Evolutionary conservation across 345 rosid genomes (phyloP).

Genomic region (Linum tenue): DNA sequence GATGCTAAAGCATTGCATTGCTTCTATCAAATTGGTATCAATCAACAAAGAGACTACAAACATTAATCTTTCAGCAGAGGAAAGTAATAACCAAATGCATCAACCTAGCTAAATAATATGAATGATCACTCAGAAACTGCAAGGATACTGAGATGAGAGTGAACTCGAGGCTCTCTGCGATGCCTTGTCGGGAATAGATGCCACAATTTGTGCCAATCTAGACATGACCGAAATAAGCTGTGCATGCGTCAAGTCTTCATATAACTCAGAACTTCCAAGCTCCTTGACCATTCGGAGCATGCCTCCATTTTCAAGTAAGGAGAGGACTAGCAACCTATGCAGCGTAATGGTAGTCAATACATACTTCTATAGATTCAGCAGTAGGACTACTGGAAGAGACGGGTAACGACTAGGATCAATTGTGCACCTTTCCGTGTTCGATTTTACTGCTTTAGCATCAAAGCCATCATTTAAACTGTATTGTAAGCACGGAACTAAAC

Average conservation of each 20-base stretch:
- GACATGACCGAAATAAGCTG: constrained; percentile 35
- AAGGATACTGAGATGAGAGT: constrained; percentile 94
- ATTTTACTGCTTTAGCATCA: constrained; percentile 38
- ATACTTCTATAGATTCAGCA: not conserved
- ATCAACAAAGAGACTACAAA: not conserved
- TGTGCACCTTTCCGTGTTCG: constrained; percentile 64
- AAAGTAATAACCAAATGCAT: not conserved
- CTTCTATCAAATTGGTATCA: not conserved
- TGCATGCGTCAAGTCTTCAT: constrained; percentile 22
- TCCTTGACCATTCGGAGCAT: constrained; percentile 52
- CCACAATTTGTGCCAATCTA: constrained; percentile 60
- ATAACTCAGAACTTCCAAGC: constrained; percentile 25
- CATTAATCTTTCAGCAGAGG: not conserved
- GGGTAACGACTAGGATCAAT: not conserved
- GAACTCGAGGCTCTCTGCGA: constrained; percentile 42
- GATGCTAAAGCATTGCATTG: not conserved
- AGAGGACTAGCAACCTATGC: constrained; percentile 66
- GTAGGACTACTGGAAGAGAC: not conserved
- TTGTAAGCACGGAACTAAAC: constrained; percentile 59
- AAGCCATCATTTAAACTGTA: constrained; percentile 21
- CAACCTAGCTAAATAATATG: not conserved
- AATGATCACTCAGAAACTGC: constrained; percentile 12
- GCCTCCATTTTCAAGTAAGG: constrained; percentile 74
- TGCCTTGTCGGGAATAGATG: constrained; percentile 91
- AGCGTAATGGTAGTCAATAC: not conserved